Base-by-base conservation (phyloP, 257 asterid species). In the Solanum tarijense region DNA sequence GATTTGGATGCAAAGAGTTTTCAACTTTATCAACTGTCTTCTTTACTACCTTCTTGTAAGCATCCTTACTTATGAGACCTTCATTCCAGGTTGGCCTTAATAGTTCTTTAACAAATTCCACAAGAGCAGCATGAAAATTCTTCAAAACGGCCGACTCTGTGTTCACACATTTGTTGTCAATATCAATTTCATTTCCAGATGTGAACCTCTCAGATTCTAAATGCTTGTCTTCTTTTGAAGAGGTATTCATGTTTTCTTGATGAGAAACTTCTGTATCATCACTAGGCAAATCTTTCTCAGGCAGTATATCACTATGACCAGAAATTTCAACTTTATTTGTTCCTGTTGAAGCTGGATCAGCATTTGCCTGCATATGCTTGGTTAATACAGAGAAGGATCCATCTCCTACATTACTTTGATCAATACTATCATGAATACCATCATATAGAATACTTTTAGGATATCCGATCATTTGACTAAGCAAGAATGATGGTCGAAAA, bases 1-100 rank as follows among this genome's bases (percentile, higher is more conserved):
- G 95, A 83, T 93, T 87, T 18, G 94, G 92, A 60, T 91, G 93
- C 72, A 96, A 75, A 43, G 99, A 87, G 88, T 91, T 87, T 79
- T 94, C 82, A 90, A 97, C 96, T 92, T 94, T 96, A 88, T 91
- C 95, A 35, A 90, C 95, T 29, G 96, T 86, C 89, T 93, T 96
- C 92, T 92, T 97, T 36, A 96, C 98, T 75, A 97, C 91, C 86
- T 87, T 36, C 89, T 97, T 97, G 92, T 93, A 92, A 90, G 95
- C 98, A 89, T 92, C 98, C 89, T 92, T 94, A 48, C 94, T 96
- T 89, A 96, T 82, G 87, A 91, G 88, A 38, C 99, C 98, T 83
- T 91, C 90, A 3, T 89, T 92, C 99, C 98, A 97, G 39, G 94
- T 90, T 84, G 98, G 99, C 88, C 86, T 95, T 87, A 97, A 87